Conservation (phyloP, 129 eudicot species). For the Flaveria sonorensis region DNA sequence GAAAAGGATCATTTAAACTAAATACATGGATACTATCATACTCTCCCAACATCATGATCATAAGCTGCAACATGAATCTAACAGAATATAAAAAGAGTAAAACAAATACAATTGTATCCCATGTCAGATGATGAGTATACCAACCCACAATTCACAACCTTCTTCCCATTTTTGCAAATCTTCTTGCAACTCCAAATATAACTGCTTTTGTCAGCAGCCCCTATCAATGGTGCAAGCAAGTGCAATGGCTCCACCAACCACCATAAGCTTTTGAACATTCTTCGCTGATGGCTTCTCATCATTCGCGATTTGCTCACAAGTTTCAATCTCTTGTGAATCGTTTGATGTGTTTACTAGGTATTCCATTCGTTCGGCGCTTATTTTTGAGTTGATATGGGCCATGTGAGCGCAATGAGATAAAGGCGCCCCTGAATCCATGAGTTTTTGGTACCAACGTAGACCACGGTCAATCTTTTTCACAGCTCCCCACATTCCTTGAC, state of each 20-base stretch:
- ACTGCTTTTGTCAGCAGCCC: slow-evolving; percentile 82
- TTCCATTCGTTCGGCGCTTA: slow-evolving; percentile 41
- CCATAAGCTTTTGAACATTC: slow-evolving; percentile 51
- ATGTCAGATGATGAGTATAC: slow-evolving; percentile 20
- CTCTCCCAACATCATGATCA: slow-evolving; percentile 36
- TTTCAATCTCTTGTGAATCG: slow-evolving; percentile 37
- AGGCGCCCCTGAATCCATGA: slow-evolving; percentile 49
- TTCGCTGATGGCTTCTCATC: slow-evolving; percentile 60
- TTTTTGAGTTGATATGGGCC: slow-evolving; percentile 71
- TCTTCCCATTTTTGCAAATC: slow-evolving; percentile 72
- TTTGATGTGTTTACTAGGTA: slow-evolving; percentile 39
- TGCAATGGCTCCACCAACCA: slow-evolving; percentile 85
- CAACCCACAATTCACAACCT: slow-evolving; percentile 47
- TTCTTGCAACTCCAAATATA: slow-evolving; percentile 86
- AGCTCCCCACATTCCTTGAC: slow-evolving; percentile 98
- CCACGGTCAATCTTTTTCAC: slow-evolving; percentile 86
- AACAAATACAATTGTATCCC: slow-evolving; percentile 31
- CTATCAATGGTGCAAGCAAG: slow-evolving; percentile 84
- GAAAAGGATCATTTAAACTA: slow-evolving; percentile 31
- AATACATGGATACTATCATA: slow-evolving; percentile 32
- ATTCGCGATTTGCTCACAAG: slow-evolving; percentile 11
- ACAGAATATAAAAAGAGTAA: slow-evolving; percentile 18
- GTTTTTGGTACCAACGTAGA: slow-evolving; percentile 75
- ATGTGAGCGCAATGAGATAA: slow-evolving; percentile 59
- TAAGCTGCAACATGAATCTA: slow-evolving; percentile 39